Evolutionary conservation across 148 eudicot genomes (phyloP).

Genomic region (Vaccinium darrowii): DNA sequence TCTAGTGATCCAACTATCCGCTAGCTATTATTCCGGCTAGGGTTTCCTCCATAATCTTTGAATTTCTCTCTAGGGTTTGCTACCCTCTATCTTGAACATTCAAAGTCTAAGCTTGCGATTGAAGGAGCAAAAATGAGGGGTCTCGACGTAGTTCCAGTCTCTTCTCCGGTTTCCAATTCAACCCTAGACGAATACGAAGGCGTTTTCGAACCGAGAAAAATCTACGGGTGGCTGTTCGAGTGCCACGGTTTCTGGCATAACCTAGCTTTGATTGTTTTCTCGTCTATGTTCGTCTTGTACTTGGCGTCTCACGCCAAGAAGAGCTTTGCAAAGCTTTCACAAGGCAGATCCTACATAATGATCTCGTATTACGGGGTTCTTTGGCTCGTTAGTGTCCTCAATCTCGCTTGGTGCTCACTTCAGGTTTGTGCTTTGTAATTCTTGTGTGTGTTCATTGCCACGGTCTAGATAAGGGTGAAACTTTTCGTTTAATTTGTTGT

Average conservation of each 20-base stretch:
- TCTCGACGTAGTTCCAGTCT: conserved; percentile 6
- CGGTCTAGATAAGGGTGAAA: background rate
- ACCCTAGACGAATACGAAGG: conserved; percentile 15
- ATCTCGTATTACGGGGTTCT: conserved; percentile 60
- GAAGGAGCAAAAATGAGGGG: conserved; percentile 9
- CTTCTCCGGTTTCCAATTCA: conserved; percentile 9
- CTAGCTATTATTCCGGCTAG: too few relatives aligned
- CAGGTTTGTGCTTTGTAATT: conserved; percentile 41
- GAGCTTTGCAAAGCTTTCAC: conserved; percentile 50
- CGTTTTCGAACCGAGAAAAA: conserved; percentile 18
- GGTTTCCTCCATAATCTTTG: too few relatives aligned
- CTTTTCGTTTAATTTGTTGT: too few relatives aligned
- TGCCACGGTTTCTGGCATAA: conserved; percentile 81
- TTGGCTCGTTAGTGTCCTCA: conserved; percentile 65
- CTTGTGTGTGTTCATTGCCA: background rate
- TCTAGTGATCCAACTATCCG: background rate
- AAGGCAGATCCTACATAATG: conserved; percentile 57
- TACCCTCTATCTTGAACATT: background rate
- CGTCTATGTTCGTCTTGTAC: conserved; percentile 50
- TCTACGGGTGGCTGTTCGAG: conserved; percentile 43
- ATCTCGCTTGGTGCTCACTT: conserved; percentile 73
- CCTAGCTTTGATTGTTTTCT: conserved; percentile 43
- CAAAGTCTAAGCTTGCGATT: background rate
- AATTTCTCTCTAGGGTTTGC: background rate
- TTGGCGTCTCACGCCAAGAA: conserved; percentile 59